These are phyloP conservation scores for Wilhelminamyces savonicus DNA, from an alignment of 805 yeast genomes.

Conservation along the genomic window DNA sequence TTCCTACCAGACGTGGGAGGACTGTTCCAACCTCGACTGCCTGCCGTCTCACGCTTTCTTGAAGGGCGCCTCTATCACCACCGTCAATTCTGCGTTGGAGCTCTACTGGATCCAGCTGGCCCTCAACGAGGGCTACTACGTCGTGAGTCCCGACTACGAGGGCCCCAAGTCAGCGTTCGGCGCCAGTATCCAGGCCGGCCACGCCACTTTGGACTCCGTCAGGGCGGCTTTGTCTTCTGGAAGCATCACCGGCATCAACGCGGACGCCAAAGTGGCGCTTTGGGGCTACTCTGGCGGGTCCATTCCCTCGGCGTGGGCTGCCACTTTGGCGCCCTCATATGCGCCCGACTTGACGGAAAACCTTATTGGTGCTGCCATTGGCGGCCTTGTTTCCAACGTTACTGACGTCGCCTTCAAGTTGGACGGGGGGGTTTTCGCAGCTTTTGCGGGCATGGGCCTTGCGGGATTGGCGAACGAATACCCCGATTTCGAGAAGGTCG, in stretches of 20 bases:
- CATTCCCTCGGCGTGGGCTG: slow-evolving; percentile 10
- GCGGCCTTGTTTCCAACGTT: slow-evolving; percentile 10
- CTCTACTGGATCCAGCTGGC: slow-evolving; percentile 8
- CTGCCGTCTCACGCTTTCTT: slow-evolving; percentile 14
- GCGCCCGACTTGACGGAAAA: slow-evolving; percentile 9
- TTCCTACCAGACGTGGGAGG: slow-evolving; percentile 15
- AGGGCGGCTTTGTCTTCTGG: slow-evolving; percentile 9
- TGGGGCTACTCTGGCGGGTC: slow-evolving; percentile 14
- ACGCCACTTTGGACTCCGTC: slow-evolving; percentile 13
- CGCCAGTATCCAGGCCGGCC: slow-evolving; percentile 13
- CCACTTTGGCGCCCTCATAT: slow-evolving; percentile 7
- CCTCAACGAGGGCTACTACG: slow-evolving; percentile 14
- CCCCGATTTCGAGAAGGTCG: too few species aligned
- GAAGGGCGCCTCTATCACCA: slow-evolving; percentile 2
- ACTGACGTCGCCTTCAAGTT: slow-evolving; percentile 7
- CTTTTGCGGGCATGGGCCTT: slow-evolving; percentile 7
- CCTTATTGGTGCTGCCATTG: slow-evolving; percentile 9
- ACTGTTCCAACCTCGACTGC: slow-evolving; percentile 14
- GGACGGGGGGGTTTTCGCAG: slow-evolving; percentile 4
- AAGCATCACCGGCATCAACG: slow-evolving; percentile 8
- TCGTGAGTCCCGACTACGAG: slow-evolving; percentile 14
- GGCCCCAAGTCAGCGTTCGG: slow-evolving; percentile 14
- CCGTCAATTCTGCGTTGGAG: slow-evolving; percentile 6
- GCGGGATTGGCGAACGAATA: slow-evolving; percentile 7
- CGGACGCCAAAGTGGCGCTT: slow-evolving; percentile 9